A percentile compares a stretch with the other conserved stretches of the same genome.
phyloP scores from a whole-genome alignment of 305 asterid species.

The Fraxinus velutina region DNA sequence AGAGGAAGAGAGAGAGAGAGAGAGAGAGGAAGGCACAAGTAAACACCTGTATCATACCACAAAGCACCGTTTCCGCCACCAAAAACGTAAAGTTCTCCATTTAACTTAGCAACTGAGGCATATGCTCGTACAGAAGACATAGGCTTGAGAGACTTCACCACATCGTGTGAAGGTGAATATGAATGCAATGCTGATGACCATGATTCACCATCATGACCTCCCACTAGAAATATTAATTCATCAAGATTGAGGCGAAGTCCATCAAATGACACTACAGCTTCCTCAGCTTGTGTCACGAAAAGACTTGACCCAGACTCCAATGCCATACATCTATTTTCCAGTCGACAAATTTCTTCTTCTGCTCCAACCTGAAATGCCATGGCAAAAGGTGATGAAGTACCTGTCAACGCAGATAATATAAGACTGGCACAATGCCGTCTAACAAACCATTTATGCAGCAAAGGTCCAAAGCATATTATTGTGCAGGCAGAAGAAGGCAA shows the following conservation, averaged over 20 bases:
- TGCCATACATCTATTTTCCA: conserved; percentile 37
- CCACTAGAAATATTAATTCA: conserved; percentile 59
- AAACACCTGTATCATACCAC: conserved; percentile 69
- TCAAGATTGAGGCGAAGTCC: conserved; percentile 31
- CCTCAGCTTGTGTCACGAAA: conserved; percentile 29
- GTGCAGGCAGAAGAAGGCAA: neutral
- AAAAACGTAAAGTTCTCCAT: conserved; percentile 60
- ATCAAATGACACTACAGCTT: conserved; percentile 28
- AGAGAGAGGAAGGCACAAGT: conserved; percentile 4
- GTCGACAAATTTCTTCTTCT: conserved; percentile 51
- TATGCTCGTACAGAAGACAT: conserved; percentile 60
- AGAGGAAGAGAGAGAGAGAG: neutral
- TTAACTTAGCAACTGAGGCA: conserved; percentile 54
- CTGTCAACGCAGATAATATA: neutral
- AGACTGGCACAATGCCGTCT: neutral
- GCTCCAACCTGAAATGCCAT: conserved; percentile 52
- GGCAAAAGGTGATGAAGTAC: conserved; percentile 10
- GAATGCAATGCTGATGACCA: conserved; percentile 62
- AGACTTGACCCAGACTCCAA: conserved; percentile 45
- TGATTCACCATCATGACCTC: conserved; percentile 77
- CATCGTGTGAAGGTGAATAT: conserved; percentile 60
- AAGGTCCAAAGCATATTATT: neutral
- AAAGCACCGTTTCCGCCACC: conserved; percentile 69
- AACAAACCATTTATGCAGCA: conserved; percentile 9
- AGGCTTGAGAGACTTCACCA: conserved; percentile 52